Evolutionary conservation across 1,284 basidiomycete genomes (phyloP).

Genomic region (Rhodotorula glutinis): DNA sequence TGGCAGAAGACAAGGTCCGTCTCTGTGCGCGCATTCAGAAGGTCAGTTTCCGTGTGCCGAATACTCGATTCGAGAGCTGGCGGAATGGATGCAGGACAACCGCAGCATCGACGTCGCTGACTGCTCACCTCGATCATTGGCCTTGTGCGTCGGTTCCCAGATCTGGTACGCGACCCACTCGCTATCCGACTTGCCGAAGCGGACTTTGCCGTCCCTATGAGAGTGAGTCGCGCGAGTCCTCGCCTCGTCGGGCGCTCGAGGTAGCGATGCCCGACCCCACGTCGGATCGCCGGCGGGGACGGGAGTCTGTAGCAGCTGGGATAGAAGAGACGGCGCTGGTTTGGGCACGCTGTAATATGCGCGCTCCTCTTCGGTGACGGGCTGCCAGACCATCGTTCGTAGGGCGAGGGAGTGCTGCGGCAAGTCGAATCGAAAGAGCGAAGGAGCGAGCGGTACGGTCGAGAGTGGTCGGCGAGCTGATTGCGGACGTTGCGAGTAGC

Average conservation of each 20-base stretch:
- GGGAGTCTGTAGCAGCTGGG: slow-evolving; percentile 17
- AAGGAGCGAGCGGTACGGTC: too few relatives aligned
- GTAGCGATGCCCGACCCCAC: slow-evolving; percentile 33
- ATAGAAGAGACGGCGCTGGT: slow-evolving; percentile 12
- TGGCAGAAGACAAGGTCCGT: slow-evolving; percentile 30
- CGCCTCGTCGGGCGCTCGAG: slow-evolving; percentile 31
- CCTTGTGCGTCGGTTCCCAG: slow-evolving; percentile 35
- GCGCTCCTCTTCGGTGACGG: not conserved
- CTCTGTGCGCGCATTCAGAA: not conserved
- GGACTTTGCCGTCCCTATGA: slow-evolving; percentile 29
- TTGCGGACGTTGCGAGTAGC: too few relatives aligned
- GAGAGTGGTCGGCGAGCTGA: too few relatives aligned
- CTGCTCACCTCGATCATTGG: slow-evolving; percentile 10
- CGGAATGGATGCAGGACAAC: too few relatives aligned
- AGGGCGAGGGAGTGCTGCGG: too few relatives aligned
- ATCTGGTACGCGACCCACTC: slow-evolving; percentile 39
- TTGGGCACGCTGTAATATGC: slow-evolving; percentile 24
- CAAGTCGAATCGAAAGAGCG: too few relatives aligned
- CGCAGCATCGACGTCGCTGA: too few relatives aligned
- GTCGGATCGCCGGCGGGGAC: slow-evolving; percentile 29
- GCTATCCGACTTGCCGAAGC: not conserved
- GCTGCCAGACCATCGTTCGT: slow-evolving; percentile 21
- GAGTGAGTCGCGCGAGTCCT: slow-evolving; percentile 20
- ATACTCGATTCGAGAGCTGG: too few relatives aligned
- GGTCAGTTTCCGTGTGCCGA: too few relatives aligned